Percentiles rank a stretch among this genome's conserved stretches.
Evolutionary conservation across 768 basidiomycete genomes (phyloP).

Genomic region (Hypsizygus marmoreus): DNA sequence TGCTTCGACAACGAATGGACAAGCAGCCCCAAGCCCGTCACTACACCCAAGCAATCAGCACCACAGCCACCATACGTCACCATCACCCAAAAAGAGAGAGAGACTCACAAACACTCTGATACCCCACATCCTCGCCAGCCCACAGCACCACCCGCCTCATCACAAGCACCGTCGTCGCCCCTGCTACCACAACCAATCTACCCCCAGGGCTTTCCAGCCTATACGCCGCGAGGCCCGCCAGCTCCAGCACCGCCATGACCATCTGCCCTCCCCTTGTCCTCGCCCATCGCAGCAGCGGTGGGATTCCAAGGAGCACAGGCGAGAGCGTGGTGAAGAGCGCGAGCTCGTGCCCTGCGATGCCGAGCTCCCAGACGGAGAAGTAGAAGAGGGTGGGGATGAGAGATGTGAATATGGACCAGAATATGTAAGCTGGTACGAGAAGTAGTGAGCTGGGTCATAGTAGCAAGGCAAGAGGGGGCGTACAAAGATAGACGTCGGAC

Average conservation of each 20-base stretch:
- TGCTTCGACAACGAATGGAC: slow-evolving; percentile 73
- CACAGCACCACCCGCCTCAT: slow-evolving; percentile 56
- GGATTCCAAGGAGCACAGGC: slow-evolving; percentile 57
- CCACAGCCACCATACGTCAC: slow-evolving; percentile 25
- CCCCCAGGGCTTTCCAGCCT: slow-evolving; percentile 48
- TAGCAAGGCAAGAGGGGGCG: slow-evolving; percentile 15
- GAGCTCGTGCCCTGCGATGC: slow-evolving; percentile 80
- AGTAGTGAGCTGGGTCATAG: not conserved
- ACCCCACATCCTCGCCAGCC: slow-evolving; percentile 40
- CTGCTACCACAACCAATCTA: slow-evolving; percentile 58
- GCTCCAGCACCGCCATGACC: slow-evolving; percentile 47
- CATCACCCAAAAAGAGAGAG: slow-evolving; percentile 28
- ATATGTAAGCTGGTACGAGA: slow-evolving; percentile 60
- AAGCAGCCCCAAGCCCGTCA: slow-evolving; percentile 66
- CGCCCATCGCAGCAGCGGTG: slow-evolving; percentile 45
- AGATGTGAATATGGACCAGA: slow-evolving; percentile 82
- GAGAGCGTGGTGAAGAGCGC: slow-evolving; percentile 73
- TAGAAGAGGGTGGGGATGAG: slow-evolving; percentile 84
- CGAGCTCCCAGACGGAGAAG: slow-evolving; percentile 90
- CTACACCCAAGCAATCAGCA: slow-evolving; percentile 42
- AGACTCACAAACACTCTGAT: slow-evolving; percentile 52
- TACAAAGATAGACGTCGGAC: slow-evolving; percentile 60
- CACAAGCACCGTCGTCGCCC: slow-evolving; percentile 52
- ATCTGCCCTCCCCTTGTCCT: slow-evolving; percentile 50
- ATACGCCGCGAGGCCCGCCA: slow-evolving; percentile 58